phyloP scores from a whole-genome alignment of 176 grass and related monocot species.

The Triticum turgidum region DNA sequence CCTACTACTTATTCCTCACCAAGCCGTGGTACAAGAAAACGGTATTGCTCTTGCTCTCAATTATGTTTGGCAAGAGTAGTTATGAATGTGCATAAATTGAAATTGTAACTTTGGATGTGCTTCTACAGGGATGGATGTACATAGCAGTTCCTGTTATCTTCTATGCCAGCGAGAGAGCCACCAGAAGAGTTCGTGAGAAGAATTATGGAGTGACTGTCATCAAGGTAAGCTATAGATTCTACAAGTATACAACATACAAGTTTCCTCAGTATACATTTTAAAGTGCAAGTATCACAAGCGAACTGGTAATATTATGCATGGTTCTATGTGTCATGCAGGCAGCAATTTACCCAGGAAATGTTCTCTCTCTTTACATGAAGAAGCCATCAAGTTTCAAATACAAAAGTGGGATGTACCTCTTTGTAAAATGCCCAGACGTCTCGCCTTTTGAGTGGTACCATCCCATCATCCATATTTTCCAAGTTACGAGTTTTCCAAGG shows the following conservation, averaged over 20 bases:
- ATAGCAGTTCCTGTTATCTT: conserved; percentile 75
- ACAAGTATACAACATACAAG: neutral
- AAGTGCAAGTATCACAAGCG: neutral
- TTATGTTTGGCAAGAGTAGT: conserved; percentile 12
- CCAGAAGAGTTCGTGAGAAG: conserved; percentile 68
- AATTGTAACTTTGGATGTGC: neutral
- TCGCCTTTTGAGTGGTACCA: conserved; percentile 93
- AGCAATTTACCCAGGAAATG: conserved; percentile 97
- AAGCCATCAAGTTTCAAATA: conserved; percentile 84
- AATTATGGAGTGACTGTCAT: conserved; percentile 63
- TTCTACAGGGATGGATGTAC: conserved; percentile 94
- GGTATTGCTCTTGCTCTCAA: conserved; percentile 39
- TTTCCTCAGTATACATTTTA: neutral
- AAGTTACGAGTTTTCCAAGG: neutral
- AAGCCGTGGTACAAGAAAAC: conserved; percentile 92
- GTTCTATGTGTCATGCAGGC: conserved; percentile 51
- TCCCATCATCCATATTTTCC: neutral
- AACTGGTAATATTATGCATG: neutral
- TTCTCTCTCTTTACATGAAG: conserved; percentile 87
- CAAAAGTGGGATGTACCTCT: conserved; percentile 98
- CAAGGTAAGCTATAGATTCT: conserved; percentile 57
- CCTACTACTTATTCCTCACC: conserved; percentile 96
- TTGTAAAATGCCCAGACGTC: conserved; percentile 94
- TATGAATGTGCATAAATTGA: neutral
- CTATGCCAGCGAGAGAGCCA: conserved; percentile 78